Evolutionary conservation across 2,329 filamentous ascomycete genomes (phyloP).

Genomic region (Chrysoporthe puriensis): DNA sequence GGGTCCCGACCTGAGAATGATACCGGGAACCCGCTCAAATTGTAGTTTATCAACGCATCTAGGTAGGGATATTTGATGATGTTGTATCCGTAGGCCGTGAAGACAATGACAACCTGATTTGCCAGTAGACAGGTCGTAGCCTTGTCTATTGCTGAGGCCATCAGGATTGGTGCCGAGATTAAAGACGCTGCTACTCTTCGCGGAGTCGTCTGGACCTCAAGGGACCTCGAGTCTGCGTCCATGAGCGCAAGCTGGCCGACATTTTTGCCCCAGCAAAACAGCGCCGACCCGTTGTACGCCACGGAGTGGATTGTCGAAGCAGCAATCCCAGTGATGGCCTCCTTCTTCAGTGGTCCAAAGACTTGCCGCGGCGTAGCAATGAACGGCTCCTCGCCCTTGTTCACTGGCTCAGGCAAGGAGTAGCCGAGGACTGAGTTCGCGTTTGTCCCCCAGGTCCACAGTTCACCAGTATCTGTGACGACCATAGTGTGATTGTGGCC

Average conservation of each 20-base stretch:
- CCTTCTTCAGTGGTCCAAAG: constrained; percentile 88
- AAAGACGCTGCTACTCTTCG: constrained; percentile 87
- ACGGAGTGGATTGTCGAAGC: constrained; percentile 92
- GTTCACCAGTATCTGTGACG: constrained; percentile 81
- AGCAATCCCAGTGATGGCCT: constrained; percentile 77
- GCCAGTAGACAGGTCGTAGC: constrained; percentile 86
- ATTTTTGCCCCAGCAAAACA: constrained; percentile 96
- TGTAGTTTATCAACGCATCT: constrained; percentile 69
- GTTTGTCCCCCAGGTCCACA: constrained; percentile 95
- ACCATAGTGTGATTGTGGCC: constrained; percentile 92
- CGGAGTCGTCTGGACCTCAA: constrained; percentile 81
- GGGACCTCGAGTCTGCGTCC: constrained; percentile 89
- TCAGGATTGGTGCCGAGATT: constrained; percentile 72
- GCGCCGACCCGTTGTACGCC: constrained; percentile 75
- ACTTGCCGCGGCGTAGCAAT: constrained; percentile 84
- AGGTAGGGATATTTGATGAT: constrained; percentile 78
- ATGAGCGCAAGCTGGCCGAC: constrained; percentile 91
- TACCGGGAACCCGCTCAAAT: constrained; percentile 65
- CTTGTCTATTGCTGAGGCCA: constrained; percentile 85
- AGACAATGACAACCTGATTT: constrained; percentile 88
- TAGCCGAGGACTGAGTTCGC: constrained; percentile 86
- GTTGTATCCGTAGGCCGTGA: constrained; percentile 96
- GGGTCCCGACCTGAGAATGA: constrained; percentile 64
- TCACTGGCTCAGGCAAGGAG: constrained; percentile 65
- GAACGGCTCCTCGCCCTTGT: constrained; percentile 81